Evolutionary conservation across 2,329 filamentous ascomycete genomes (phyloP).

Genomic region (Plenodomus biglobosus): DNA sequence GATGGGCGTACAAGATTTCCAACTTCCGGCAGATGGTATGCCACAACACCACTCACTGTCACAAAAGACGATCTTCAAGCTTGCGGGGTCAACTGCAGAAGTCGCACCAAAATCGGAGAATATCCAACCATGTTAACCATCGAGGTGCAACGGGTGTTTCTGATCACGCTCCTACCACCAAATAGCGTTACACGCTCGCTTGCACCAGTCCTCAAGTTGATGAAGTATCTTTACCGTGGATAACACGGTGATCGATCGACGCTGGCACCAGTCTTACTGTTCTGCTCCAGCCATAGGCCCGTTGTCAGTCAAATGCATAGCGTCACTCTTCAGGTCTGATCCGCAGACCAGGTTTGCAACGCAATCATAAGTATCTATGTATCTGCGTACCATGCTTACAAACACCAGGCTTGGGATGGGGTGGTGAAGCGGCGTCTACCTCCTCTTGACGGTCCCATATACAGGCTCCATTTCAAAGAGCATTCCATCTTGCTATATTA

Average conservation of each 20-base stretch:
- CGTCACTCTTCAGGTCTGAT: slow-evolving; percentile 7
- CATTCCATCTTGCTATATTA: neutral
- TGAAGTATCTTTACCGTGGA: neutral
- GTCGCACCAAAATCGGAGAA: slow-evolving; percentile 1
- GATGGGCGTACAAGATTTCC: neutral
- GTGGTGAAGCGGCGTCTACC: neutral
- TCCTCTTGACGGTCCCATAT: neutral
- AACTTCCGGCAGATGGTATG: neutral
- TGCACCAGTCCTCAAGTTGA: slow-evolving; percentile 8
- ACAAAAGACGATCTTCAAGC: neutral
- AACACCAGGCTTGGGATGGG: neutral
- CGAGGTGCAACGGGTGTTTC: slow-evolving; percentile 1
- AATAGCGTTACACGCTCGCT: slow-evolving; percentile 11
- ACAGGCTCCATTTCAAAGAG: neutral
- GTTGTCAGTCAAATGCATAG: slow-evolving; percentile 1
- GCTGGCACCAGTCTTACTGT: neutral
- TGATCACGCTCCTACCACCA: slow-evolving; percentile 19
- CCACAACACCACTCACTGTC: neutral
- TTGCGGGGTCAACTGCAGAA: neutral
- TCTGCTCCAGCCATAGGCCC: neutral
- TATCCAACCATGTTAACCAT: neutral
- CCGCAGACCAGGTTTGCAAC: slow-evolving; percentile 22
- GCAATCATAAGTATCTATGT: slow-evolving; percentile 15
- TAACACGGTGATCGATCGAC: slow-evolving; percentile 6
- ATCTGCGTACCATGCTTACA: slow-evolving; percentile 17